A percentile compares a stretch with the other conserved stretches of the same genome.
These are phyloP conservation scores for Boletus fagicola DNA, from an alignment of 768 basidiomycete genomes.

Conservation along the genomic window DNA sequence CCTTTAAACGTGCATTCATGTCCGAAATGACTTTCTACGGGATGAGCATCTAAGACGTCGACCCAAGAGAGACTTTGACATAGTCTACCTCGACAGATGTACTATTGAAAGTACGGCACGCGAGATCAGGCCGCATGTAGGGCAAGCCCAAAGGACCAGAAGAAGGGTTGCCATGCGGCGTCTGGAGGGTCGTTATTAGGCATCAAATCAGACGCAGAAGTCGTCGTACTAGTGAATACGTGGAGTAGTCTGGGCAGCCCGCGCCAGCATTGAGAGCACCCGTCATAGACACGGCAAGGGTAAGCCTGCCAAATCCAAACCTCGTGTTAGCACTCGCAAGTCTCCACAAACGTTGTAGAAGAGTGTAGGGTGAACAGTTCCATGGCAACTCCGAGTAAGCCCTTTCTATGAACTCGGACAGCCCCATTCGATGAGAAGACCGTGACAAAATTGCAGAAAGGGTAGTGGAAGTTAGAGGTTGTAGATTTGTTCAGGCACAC, in stretches of 20 bases:
- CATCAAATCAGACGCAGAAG: background rate
- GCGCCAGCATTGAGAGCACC: conserved; percentile 24
- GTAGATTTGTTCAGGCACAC: background rate
- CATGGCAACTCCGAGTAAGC: conserved; percentile 2
- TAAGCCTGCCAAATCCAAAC: conserved; percentile 26
- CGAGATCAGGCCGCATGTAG: conserved; percentile 67
- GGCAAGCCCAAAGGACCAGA: conserved; percentile 61
- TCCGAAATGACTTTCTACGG: conserved; percentile 67
- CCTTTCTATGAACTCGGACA: conserved; percentile 10
- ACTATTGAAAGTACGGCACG: conserved; percentile 75
- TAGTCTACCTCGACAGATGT: conserved; percentile 64
- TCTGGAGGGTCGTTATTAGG: conserved; percentile 34
- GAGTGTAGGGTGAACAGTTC: conserved; percentile 1
- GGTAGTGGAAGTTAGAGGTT: background rate
- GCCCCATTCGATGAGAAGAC: conserved; percentile 2
- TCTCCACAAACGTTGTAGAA: conserved; percentile 9
- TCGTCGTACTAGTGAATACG: conserved; percentile 49
- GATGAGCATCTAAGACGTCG: background rate
- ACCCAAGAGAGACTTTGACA: background rate
- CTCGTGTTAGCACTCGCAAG: conserved; percentile 7
- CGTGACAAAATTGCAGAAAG: background rate
- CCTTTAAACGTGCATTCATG: conserved; percentile 68
- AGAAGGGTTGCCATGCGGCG: conserved; percentile 59
- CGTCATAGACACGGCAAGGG: conserved; percentile 22
- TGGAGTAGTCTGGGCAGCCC: conserved; percentile 61